phyloP scores from a whole-genome alignment of 1,139 yeast species.

The Debaryomyces sp. region DNA sequence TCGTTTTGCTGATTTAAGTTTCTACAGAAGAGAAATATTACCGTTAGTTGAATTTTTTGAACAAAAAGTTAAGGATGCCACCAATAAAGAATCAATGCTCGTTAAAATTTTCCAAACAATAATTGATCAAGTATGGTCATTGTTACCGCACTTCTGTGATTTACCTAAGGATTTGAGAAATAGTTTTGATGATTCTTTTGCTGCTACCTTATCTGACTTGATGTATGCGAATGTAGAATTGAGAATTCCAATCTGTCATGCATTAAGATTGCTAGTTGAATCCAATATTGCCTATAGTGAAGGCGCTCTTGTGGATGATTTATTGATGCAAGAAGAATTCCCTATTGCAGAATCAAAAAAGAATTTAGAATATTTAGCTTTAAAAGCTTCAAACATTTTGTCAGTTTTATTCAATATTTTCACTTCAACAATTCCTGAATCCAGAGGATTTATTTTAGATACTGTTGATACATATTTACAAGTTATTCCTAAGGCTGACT shows the following conservation, averaged over 20 bases:
- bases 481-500: constrained; percentile 67
- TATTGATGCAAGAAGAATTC: constrained; percentile 61
- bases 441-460: constrained; percentile 82
- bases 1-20: constrained; percentile 66
- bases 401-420: constrained; percentile 91
- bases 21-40: constrained; percentile 61
- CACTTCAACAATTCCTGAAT: constrained; percentile 80
- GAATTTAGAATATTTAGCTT: constrained; percentile 63
- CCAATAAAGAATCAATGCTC: constrained; percentile 60
- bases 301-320: constrained; percentile 61
- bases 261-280: constrained; percentile 76
- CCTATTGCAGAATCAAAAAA: constrained; percentile 56
- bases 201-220: constrained; percentile 71
- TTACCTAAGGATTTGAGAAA: constrained; percentile 72
- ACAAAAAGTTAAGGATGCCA: constrained; percentile 44
- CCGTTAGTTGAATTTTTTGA: constrained; percentile 70
- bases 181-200: constrained; percentile 75
- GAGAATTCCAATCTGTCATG: constrained; percentile 80
- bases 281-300: constrained; percentile 66
- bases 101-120: constrained; percentile 79
- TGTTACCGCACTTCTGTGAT: constrained; percentile 87
- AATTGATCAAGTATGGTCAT: constrained; percentile 89
- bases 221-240: constrained; percentile 75
- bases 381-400: constrained; percentile 71
- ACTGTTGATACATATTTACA: constrained; percentile 81